Conservation (phyloP, 1,139 yeast species). For the Hyphopichia wangnamkhiaoensis region DNA sequence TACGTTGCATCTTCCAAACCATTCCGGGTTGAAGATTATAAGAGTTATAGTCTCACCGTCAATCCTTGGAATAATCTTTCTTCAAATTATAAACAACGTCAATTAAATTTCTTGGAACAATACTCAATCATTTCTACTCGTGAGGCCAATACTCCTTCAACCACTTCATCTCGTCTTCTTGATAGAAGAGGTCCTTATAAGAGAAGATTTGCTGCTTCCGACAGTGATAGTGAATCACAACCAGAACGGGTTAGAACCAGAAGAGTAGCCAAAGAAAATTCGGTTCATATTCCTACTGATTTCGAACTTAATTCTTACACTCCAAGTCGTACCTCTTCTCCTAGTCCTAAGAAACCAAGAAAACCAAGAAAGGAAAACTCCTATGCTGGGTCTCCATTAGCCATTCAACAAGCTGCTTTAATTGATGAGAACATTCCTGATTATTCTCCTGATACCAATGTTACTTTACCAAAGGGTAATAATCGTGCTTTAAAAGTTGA, state of each 20-base stretch:
- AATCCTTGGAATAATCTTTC: conserved; percentile 52
- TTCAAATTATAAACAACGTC: conserved; percentile 46
- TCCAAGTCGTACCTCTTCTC: conserved; percentile 15
- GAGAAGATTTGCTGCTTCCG: conserved; percentile 26
- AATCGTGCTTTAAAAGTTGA: conserved; percentile 78
- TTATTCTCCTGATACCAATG: conserved; percentile 65
- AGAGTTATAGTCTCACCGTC: conserved; percentile 48
- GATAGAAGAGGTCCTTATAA: conserved; percentile 32
- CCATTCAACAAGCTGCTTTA: conserved; percentile 43
- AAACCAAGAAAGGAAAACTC: conserved; percentile 27
- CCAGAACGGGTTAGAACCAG: conserved; percentile 61
- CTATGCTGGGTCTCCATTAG: conserved; percentile 32
- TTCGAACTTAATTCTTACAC: conserved; percentile 15
- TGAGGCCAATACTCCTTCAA: conserved; percentile 9
- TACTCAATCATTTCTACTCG: conserved; percentile 32
- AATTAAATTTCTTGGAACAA: conserved; percentile 51
- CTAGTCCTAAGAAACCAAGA: conserved; percentile 43
- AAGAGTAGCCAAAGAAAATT: conserved; percentile 46
- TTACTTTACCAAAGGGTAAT: conserved; percentile 66
- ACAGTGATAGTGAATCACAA: conserved; percentile 34
- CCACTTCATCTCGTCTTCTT: conserved; percentile 3
- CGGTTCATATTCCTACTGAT: conserved; percentile 16
- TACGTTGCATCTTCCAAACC: conserved; percentile 24
- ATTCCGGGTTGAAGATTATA: conserved; percentile 51
- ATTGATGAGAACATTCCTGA: conserved; percentile 68